Percentiles rank a stretch among this genome's conserved stretches.
Conservation (phyloP, 2,329 filamentous ascomycete genomes). For the Biscogniauxia marginata region DNA sequence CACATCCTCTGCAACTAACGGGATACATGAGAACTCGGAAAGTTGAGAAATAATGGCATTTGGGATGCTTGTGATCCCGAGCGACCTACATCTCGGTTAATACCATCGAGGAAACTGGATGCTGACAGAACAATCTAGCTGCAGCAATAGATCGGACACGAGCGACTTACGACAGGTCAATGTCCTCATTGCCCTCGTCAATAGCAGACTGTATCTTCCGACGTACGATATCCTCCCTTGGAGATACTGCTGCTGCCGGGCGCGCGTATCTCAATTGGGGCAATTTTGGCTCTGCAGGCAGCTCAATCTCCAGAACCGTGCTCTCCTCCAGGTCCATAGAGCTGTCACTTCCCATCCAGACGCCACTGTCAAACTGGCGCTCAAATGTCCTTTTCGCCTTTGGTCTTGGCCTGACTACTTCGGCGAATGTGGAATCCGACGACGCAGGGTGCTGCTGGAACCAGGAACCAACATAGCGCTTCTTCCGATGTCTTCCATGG, state of each 20-base stretch:
- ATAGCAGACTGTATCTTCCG: constrained; percentile 51
- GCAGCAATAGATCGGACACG: background rate
- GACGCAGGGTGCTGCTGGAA: constrained; percentile 59
- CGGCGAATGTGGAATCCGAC: constrained; percentile 47
- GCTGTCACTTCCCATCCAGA: constrained; percentile 65
- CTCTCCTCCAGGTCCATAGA: constrained; percentile 46
- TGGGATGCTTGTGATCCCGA: constrained; percentile 53
- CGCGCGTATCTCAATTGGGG: constrained; percentile 36
- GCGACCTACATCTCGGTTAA: constrained; percentile 30
- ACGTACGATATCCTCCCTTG: constrained; percentile 45
- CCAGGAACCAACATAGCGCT: constrained; percentile 65
- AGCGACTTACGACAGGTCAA: constrained; percentile 61
- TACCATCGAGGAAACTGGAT: background rate
- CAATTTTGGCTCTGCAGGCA: constrained; percentile 35
- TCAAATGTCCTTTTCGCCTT: constrained; percentile 52
- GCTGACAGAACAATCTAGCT: background rate
- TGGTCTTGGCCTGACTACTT: constrained; percentile 34
- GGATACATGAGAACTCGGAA: constrained; percentile 52
- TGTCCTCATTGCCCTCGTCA: constrained; percentile 56
- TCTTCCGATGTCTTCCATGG: constrained; percentile 56
- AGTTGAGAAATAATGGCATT: constrained; percentile 58
- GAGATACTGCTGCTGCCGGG: constrained; percentile 31
- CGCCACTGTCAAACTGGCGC: constrained; percentile 65
- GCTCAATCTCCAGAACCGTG: constrained; percentile 36
- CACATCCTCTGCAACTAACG: constrained; percentile 53